Evolutionary conservation across 306 rosid genomes (phyloP).

Genomic region (Cicer cuneatum): DNA sequence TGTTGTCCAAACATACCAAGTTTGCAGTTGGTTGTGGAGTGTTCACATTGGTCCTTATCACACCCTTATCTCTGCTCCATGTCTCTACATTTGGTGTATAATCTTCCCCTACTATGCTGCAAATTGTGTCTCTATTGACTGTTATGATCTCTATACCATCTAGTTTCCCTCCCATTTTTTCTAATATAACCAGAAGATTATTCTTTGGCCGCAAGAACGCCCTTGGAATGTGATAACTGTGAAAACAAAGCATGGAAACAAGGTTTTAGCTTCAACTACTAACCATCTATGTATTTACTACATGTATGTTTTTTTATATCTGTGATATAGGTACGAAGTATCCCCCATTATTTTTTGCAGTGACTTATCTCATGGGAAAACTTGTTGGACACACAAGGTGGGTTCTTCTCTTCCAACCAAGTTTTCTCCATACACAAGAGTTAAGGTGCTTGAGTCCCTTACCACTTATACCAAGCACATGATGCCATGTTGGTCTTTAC

Average conservation of each 20-base stretch:
- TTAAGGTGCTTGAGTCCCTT: too few relatives aligned
- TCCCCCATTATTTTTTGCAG: too few relatives aligned
- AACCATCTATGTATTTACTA: not conserved
- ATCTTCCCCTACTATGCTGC: constrained; percentile 27
- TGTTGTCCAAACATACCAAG: constrained; percentile 16
- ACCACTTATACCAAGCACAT: too few relatives aligned
- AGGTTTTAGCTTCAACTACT: not conserved
- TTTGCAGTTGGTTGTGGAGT: constrained; percentile 33
- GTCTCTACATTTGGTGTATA: constrained; percentile 36
- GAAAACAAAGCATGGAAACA: constrained; percentile 5
- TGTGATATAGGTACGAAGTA: too few relatives aligned
- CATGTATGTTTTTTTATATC: not conserved
- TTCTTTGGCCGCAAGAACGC: constrained; percentile 29
- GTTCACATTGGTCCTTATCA: constrained; percentile 13
- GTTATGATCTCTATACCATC: constrained; percentile 32
- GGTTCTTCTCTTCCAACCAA: too few relatives aligned
- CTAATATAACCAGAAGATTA: constrained; percentile 29
- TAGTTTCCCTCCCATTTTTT: constrained; percentile 33
- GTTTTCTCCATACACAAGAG: too few relatives aligned
- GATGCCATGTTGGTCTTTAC: not conserved
- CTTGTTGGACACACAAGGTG: too few relatives aligned
- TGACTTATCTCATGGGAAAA: too few relatives aligned
- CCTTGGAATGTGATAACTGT: constrained; percentile 38
- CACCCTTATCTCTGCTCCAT: constrained; percentile 14
- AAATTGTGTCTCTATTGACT: constrained; percentile 36